phyloP scores from a whole-genome alignment of 306 rosid species.

The Prinsepia uniflora region DNA sequence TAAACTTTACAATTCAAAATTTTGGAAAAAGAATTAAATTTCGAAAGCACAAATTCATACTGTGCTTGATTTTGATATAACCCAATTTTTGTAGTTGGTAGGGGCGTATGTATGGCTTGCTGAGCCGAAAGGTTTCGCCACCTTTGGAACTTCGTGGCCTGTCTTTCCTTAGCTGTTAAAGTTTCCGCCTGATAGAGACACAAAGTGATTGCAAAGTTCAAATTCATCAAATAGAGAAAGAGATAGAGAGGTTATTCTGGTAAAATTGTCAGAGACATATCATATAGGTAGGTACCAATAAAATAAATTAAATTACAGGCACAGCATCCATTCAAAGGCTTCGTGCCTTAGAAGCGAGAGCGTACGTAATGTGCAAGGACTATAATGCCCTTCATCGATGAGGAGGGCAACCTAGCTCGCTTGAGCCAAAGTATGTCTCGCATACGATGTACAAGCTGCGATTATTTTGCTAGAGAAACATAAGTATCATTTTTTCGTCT shows the following conservation, averaged over 20 bases:
- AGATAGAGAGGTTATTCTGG: conserved; percentile 14
- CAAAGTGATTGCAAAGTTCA: conserved; percentile 11
- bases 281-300: conserved; percentile 23
- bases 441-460: too few relatives aligned
- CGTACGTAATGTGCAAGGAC: conserved; percentile 5
- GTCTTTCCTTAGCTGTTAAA: conserved; percentile 30
- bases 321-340: conserved; percentile 17
- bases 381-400: not conserved
- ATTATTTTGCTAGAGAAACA: too few relatives aligned
- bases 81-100: too few relatives aligned
- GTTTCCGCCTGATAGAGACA: not conserved
- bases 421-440: too few relatives aligned
- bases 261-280: not conserved
- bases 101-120: not conserved
- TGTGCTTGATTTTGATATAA: too few relatives aligned
- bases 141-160: not conserved
- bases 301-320: conserved; percentile 13
- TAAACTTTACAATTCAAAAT: too few relatives aligned
- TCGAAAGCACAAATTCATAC: too few relatives aligned
- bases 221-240: not conserved
- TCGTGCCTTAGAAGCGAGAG: conserved; percentile 42
- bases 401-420: not conserved
- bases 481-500: too few relatives aligned
- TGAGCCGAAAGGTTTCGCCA: conserved; percentile 18
- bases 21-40: too few relatives aligned